phyloP scores from a whole-genome alignment of 768 basidiomycete species.

The Agrocybe pediades region DNA sequence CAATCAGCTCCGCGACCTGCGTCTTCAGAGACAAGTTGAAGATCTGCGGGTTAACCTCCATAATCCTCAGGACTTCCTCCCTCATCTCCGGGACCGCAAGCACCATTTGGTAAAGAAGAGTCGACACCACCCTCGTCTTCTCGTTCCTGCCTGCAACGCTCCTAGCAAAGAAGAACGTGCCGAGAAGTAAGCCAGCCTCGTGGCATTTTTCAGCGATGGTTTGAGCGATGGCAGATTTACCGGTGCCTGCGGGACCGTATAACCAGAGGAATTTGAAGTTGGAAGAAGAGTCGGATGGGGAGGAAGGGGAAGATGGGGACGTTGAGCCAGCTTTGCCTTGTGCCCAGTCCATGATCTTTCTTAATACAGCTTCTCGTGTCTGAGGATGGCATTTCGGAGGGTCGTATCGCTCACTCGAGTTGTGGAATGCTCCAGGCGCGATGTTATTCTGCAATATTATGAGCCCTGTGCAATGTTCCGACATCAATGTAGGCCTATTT shows the following conservation, averaged over 20 bases:
- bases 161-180: conserved; percentile 19
- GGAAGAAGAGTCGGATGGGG: too few species aligned
- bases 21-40: conserved; percentile 6
- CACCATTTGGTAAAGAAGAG: conserved; percentile 15
- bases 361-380: conserved; percentile 13
- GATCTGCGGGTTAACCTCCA: conserved; percentile 12
- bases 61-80: background rate
- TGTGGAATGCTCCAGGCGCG: conserved; percentile 10
- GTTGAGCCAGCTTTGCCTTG: too few species aligned
- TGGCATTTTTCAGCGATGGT: conserved; percentile 16
- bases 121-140: conserved; percentile 11
- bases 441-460: conserved; percentile 6
- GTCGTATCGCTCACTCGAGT: conserved; percentile 11
- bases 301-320: too few species aligned
- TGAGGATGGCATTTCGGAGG: conserved; percentile 15
- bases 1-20: conserved; percentile 9
- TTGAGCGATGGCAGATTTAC: conserved; percentile 20
- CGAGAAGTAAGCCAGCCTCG: background rate
- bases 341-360: conserved; percentile 13
- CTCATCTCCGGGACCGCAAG: conserved; percentile 11
- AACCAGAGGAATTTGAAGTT: conserved; percentile 17
- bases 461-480: conserved; percentile 1
- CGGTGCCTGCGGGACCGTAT: conserved; percentile 17
- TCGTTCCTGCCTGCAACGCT: conserved; percentile 4
- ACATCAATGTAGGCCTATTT: too few species aligned